Evolutionary conservation across 83 land plant species (phyloP).

Genomic region (Picea engelmannii): DNA sequence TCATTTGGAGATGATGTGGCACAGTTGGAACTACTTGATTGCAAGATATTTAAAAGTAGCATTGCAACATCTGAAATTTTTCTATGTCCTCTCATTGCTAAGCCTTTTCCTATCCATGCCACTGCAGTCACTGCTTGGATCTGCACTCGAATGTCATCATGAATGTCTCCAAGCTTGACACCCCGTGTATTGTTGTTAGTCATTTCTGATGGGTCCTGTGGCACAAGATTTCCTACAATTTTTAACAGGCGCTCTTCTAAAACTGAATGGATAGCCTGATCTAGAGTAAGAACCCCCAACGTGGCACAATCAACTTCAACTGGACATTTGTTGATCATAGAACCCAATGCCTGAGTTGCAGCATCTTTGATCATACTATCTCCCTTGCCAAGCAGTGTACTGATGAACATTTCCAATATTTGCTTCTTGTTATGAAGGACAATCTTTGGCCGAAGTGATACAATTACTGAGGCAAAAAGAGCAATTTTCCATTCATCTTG

Average conservation of each 20-base stretch:
- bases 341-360: slow-evolving; percentile 69
- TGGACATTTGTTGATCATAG: slow-evolving; percentile 59
- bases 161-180: not conserved
- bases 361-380: slow-evolving; percentile 19
- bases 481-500: slow-evolving; percentile 48
- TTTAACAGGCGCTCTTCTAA: slow-evolving; percentile 15
- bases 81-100: slow-evolving; percentile 69
- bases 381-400: slow-evolving; percentile 30
- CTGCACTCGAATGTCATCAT: slow-evolving; percentile 8
- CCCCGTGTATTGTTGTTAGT: not conserved
- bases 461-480: slow-evolving; percentile 47
- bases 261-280: slow-evolving; percentile 43
- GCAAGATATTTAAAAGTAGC: slow-evolving; percentile 41
- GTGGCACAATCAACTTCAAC: not conserved
- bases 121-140: slow-evolving; percentile 39
- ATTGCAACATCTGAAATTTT: slow-evolving; percentile 42
- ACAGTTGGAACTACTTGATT: not conserved
- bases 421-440: slow-evolving; percentile 28
- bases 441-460: slow-evolving; percentile 51
- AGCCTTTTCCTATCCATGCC: slow-evolving; percentile 73
- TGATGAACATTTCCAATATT: slow-evolving; percentile 28
- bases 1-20: not conserved
- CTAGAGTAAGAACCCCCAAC: slow-evolving; percentile 22
- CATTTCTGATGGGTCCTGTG: not conserved
- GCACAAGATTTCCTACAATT: not conserved